Evolutionary conservation across 2,329 filamentous ascomycete species (phyloP).

Genomic region (Hymenoscyphus occultus): DNA sequence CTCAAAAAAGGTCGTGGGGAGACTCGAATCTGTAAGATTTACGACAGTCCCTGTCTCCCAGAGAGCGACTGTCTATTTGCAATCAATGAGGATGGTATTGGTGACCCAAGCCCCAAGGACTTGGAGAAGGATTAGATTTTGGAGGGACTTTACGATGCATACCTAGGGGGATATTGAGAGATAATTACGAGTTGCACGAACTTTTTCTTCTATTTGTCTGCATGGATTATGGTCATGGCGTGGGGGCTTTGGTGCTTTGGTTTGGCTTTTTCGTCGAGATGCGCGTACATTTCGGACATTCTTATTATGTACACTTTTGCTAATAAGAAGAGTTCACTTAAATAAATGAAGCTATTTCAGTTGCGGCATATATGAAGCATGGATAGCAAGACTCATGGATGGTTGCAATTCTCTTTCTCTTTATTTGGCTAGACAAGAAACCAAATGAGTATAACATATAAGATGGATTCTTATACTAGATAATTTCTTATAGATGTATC

Average conservation of each 20-base stretch:
- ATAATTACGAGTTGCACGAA: slow-evolving; percentile 13
- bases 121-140: slow-evolving; percentile 68
- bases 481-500: too few species aligned
- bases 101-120: slow-evolving; percentile 93
- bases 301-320: slow-evolving; percentile 15
- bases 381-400: neutral
- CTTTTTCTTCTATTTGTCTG: slow-evolving; percentile 22
- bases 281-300: slow-evolving; percentile 10
- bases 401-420: neutral
- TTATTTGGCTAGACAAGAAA: too few species aligned
- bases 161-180: slow-evolving; percentile 4
- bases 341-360: neutral
- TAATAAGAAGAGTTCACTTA: neutral
- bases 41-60: slow-evolving; percentile 94
- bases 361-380: neutral
- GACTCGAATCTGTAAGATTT: slow-evolving; percentile 98
- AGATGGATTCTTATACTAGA: too few species aligned
- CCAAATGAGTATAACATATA: too few species aligned
- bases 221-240: slow-evolving; percentile 21
- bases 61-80: slow-evolving; percentile 97
- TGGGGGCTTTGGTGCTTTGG: slow-evolving; percentile 23
- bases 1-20: slow-evolving; percentile 94
- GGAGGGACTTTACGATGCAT: neutral
- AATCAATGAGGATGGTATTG: slow-evolving; percentile 95
- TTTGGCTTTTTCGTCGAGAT: slow-evolving; percentile 16